Base-by-base conservation (phyloP, 2,329 filamentous ascomycete genomes). In the Davidsoniella neocaledoniae region DNA sequence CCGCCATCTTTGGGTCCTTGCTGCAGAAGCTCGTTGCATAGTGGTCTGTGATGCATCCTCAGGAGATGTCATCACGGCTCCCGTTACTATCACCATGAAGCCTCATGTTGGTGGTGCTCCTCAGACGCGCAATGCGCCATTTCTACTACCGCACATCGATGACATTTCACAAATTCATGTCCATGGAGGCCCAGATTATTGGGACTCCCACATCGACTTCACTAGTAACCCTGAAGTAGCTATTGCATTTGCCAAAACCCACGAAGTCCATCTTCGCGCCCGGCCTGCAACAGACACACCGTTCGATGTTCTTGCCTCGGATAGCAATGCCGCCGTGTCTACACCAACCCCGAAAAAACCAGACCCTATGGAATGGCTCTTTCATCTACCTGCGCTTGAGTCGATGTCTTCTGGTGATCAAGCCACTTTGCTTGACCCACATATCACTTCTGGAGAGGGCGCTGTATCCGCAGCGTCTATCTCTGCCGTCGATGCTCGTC, bases 1-100 rank as follows among this genome's bases (percentile, higher is more conserved):
- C 67, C 79, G 93, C 4, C 90, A 98, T 64, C 84, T 98, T 60
- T 98, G 91, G 91, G 90, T 94, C 9, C 72, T 98, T 3, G 91
- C 91, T 1, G 82, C 85, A 0, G 91, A 98, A 59, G 78, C 86
- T 8, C 77, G 93, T 47, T 96, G 90, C 60, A 74, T 98, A 0
- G 77, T 98, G 1, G 77, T 86, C 16, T 84, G 90, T 54, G 91
- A 98, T 57, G 76, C 91, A 2, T 80, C 91, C 53, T 94, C 86
- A 0, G 79, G 82, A 39, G 79, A 86, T 41, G 83, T 88, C 0
- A 76, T 94, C 45, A 76, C 79, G 6, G 74, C 88, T 2, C 78
- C 84, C 0, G 71, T 94, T 43, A 71, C 72, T 4, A 72, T 94
- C 50, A 72, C 68, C 8, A 70, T 86, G 54, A 74, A 66, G 49